Conservation (phyloP, 441 rosid genomes). For the Corymbia calophylla region DNA sequence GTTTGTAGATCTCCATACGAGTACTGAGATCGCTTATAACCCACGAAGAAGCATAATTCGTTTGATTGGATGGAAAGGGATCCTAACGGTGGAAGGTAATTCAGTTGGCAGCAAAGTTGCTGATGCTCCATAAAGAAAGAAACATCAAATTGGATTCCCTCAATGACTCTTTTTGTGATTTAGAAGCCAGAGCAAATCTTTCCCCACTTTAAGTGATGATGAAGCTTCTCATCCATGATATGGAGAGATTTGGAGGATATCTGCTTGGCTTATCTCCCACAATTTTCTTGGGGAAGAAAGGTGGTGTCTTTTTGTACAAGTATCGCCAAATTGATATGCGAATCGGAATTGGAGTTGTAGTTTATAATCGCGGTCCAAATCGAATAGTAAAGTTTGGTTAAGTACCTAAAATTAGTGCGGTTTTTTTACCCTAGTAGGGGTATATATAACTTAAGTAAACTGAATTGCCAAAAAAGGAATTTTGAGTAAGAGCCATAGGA, state of each 20-base stretch:
- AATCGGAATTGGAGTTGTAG: neutral
- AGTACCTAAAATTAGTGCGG: neutral
- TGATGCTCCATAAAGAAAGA: neutral
- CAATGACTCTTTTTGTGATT: neutral
- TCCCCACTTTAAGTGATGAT: neutral
- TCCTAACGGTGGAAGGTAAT: neutral
- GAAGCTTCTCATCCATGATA: neutral
- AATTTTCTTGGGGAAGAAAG: neutral
- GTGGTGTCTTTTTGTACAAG: neutral
- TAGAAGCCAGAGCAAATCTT: neutral
- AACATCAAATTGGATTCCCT: neutral
- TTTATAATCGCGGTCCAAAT: rapidly evolving
- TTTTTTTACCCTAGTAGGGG: neutral
- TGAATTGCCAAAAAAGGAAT: neutral
- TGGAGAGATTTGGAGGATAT: neutral
- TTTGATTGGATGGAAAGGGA: neutral
- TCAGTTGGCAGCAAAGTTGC: neutral
- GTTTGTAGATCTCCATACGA: neutral
- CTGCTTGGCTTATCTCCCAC: neutral
- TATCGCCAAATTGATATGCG: neutral
- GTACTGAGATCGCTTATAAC: neutral
- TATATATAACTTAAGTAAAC: neutral
- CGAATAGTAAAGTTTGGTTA: neutral
- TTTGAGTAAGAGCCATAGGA: neutral
- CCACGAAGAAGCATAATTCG: neutral